Evolutionary conservation across 257 asterid genomes (phyloP).

Genomic region (Solanum pinnatisectum): DNA sequence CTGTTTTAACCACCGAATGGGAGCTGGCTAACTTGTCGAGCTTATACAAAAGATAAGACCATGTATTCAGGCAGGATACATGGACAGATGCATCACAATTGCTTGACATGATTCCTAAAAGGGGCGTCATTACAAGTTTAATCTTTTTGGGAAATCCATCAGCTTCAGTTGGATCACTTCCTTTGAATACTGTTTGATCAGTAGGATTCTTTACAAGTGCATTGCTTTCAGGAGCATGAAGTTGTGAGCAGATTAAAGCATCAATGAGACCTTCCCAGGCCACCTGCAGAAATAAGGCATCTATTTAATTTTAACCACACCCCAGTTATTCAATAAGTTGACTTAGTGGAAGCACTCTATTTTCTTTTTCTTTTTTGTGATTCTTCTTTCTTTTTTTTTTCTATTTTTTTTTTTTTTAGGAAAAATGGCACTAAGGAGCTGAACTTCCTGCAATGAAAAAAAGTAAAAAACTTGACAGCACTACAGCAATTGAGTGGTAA

Average conservation of each 20-base stretch:
- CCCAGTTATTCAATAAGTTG: neutral
- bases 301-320: neutral
- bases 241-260: conserved; percentile 40
- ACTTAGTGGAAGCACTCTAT: neutral
- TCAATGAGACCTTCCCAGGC: conserved; percentile 80
- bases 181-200: conserved; percentile 13
- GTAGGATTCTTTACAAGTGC: conserved; percentile 5
- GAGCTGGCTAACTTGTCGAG: conserved; percentile 43
- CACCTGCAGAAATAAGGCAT: conserved; percentile 37
- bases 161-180: conserved; percentile 13
- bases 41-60: conserved; percentile 78
- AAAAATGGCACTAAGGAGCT: neutral
- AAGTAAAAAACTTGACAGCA: neutral
- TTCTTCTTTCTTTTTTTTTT: too few species aligned
- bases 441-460: neutral
- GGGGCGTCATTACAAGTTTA: conserved; percentile 72
- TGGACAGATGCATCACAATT: conserved; percentile 64
- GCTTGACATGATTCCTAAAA: conserved; percentile 52
- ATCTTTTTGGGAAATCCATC: conserved; percentile 33
- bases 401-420: neutral
- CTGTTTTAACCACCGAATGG: conserved; percentile 31
- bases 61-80: conserved; percentile 63
- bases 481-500: neutral
- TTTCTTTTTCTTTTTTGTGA: neutral
- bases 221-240: conserved; percentile 21